These are phyloP conservation scores for Encephalitozoon intestinalis DNA, from an alignment of 371 early-diverging fungal genomes.

Conservation along the genomic window DNA sequence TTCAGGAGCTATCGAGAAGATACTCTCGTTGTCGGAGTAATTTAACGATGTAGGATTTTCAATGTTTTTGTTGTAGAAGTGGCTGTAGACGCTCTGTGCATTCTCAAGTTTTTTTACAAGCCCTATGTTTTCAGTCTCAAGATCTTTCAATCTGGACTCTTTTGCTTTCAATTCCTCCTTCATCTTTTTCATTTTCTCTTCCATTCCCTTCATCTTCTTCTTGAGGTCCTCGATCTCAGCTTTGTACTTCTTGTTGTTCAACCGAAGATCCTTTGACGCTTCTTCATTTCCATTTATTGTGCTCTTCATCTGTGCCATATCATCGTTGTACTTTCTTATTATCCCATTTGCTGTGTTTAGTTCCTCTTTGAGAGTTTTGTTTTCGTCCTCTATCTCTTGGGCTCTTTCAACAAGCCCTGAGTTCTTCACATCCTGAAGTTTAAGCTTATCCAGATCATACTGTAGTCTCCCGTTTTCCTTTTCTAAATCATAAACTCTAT, in stretches of 20 bases:
- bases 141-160: conserved; percentile 28
- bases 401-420: neutral
- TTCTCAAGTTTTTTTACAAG: conserved; percentile 58
- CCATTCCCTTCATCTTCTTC: conserved; percentile 40
- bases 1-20: conserved; percentile 50
- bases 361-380: conserved; percentile 45
- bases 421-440: conserved; percentile 38
- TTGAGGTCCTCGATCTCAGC: conserved; percentile 38
- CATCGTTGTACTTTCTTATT: conserved; percentile 46
- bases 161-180: conserved; percentile 45
- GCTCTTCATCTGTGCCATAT: conserved; percentile 45
- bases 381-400: conserved; percentile 34
- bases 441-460: conserved; percentile 43
- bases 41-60: conserved; percentile 10
- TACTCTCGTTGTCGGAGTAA: conserved; percentile 22
- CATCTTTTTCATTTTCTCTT: conserved; percentile 42
- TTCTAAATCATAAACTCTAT: conserved; percentile 31
- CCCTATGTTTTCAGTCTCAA: conserved; percentile 41
- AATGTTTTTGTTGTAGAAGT: conserved; percentile 55
- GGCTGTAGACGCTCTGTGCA: conserved; percentile 60
- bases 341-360: conserved; percentile 54
- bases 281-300: conserved; percentile 14
- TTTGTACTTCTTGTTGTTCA: conserved; percentile 27
- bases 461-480: conserved; percentile 37
- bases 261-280: neutral